Base-by-base conservation (phyloP, 2,329 filamentous ascomycete species). In the Hypoxylon sp. region DNA sequence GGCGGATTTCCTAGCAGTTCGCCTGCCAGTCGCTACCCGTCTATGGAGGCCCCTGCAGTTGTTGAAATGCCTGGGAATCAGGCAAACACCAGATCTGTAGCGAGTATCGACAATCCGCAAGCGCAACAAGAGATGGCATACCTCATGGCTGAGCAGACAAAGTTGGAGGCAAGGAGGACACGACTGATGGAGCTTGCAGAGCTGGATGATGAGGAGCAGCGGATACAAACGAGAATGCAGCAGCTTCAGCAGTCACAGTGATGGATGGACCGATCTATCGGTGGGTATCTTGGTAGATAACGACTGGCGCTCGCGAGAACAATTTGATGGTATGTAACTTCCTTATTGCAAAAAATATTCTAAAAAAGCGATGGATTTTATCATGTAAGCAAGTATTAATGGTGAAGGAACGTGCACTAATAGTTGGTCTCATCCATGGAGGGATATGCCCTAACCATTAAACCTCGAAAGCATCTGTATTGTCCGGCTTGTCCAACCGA, bases 161-260 rank as follows among this genome's bases (percentile, higher is more conserved):
- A 67, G 25, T 19, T 65, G 11, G 63, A 69, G 13, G 59, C 49
- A 11, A 53, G 58, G 38, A 67, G 67, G 19, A 65, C 61, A 28
- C 46, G 59, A 6, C n/a, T 63, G 23, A 53, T 67, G 53, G 55
- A 65, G 21, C 25, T 69, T 30, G 55, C 38, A 17, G 63, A 69
- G 55, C 61, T 68, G 4, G 67, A 63, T 11, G 64, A 69, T 17
- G 69, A 67, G 17, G 58, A 71, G 36, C 10, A 65, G 55, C 52
- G 50, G 32, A 56, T 71, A 63, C 57, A 52, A 53, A 48, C 45
- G 52, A 59, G 63, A 28, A 63, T 65, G 32, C 52, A 60, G n/a
- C 34, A 67, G 43, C 41, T 68, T 36, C 48, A 65, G 21, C 28
- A 60, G 11, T 19, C 34, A 36, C n/a, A 61, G 45, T 52, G 10